Base-by-base conservation (phyloP, 495 filamentous ascomycete genomes). In the Pseudomonodictys pantanalensis region DNA sequence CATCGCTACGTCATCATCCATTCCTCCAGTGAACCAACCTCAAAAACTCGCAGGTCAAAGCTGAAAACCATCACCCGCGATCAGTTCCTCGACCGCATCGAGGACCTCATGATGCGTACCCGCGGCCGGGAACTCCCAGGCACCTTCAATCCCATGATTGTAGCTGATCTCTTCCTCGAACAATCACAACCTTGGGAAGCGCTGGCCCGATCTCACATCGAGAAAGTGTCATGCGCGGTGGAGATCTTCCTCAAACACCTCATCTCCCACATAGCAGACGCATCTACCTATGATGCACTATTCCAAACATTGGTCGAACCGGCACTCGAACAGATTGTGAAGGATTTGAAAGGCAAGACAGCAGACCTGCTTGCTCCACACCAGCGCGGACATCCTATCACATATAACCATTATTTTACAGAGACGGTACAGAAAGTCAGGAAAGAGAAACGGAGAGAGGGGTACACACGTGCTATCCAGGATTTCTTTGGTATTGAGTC, bases 361-460 rank as follows among this genome's bases (percentile, higher is more conserved):
- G 20, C 39, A 1, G 58, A 54, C 17, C 29, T 61, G 25, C 50
- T 61, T 3, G 22, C 20, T 3, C 58, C 24, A 38, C 51, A 61
- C 38, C 28, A 55, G 18, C n/a, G 9, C 30, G 48, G 50, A 8
- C 58, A 61, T 39, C 58, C 58, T 12, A 61, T 61, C 15, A 61
- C 58, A 1, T 61, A 61, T 28, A 61, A 61, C 24, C 58, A 53
- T 24, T 48, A 49, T 39, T 55, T 59, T 9, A 59, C 46, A 2
- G 56, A 59, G n/a, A 52, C 22, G 1, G 24, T 59, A 25, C 56
- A 59, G 25, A 59, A 59, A 26, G 51, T 38, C 25, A 18, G 29
- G 38, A 28, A 25, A 9, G 39, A 55, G 41, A 51, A 39, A 45
- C 1, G 22, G 17, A 33, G 22, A 29, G 32, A 4, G 9, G 28